Evolutionary conservation across 768 basidiomycete genomes (phyloP).

Genomic region (Boletus rufocinnamomeus): DNA sequence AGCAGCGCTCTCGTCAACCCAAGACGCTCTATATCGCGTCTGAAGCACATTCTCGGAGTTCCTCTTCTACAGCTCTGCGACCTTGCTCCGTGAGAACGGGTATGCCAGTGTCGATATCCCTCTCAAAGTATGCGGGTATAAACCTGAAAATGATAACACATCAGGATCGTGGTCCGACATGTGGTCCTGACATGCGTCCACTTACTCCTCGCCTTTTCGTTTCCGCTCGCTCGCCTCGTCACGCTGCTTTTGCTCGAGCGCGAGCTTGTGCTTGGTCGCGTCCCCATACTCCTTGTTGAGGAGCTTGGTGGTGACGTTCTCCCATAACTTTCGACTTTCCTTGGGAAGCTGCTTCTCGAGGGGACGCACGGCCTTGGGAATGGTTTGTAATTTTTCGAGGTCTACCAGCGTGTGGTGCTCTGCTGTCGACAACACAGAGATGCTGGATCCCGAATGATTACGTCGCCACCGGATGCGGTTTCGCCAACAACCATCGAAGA

Average conservation of each 20-base stretch:
- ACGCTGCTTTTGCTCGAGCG: slow-evolving; percentile 91
- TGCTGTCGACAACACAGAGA: slow-evolving; percentile 42
- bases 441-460: slow-evolving; percentile 49
- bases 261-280: slow-evolving; percentile 88
- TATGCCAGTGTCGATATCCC: slow-evolving; percentile 63
- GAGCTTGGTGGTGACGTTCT: slow-evolving; percentile 72
- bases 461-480: slow-evolving; percentile 79
- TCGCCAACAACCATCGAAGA: slow-evolving; percentile 89
- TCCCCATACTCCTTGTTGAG: slow-evolving; percentile 85
- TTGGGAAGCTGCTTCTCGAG: slow-evolving; percentile 72
- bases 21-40: slow-evolving; percentile 19
- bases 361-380: slow-evolving; percentile 87
- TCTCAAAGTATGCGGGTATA: slow-evolving; percentile 74
- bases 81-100: slow-evolving; percentile 73
- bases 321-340: slow-evolving; percentile 91
- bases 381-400: slow-evolving; percentile 61
- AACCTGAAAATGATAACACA: slow-evolving; percentile 47
- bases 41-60: slow-evolving; percentile 40
- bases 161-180: neutral
- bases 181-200: slow-evolving; percentile 21
- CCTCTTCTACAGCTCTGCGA: slow-evolving; percentile 69
- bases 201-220: slow-evolving; percentile 75
- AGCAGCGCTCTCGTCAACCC: neutral
- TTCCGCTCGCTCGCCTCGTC: slow-evolving; percentile 88
- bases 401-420: slow-evolving; percentile 77